Evolutionary conservation across 257 asterid species (phyloP), one percentile per base, ranked within the genome.

Genomic region (Anisodus tanguticus): DNA sequence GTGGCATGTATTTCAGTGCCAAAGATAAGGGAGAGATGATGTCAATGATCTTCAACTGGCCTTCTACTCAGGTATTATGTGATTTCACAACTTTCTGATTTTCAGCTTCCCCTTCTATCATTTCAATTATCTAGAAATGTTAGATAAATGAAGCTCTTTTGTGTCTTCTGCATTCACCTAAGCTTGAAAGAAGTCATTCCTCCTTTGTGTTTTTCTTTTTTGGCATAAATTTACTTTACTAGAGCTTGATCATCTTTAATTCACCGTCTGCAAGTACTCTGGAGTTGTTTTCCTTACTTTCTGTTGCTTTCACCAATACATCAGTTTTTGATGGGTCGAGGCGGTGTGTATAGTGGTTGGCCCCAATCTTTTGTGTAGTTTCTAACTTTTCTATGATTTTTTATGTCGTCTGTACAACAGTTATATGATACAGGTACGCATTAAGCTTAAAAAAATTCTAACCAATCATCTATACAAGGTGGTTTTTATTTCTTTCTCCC

Each of bases 31-130:
- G 99, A 85, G 99, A 97, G 90, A 97, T 97, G 99, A 95, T 95
- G 99, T 97, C 99, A 83, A 95, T 97, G 99, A 95, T 97, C 88
- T 95, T 93, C 84, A 97, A 97, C 86, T 97, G 99, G 99, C 99
- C 99, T 84, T 87, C 92, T 79, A 86, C 85, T 69, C 91, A 96
- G 97, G 99, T 96, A 87, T 84, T 58, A 12, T 63, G 77, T 86
- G 82, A 85, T 85, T 79, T 71, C 64, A 53, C 31, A 53, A 77
- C 82, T 76, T 51, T 53, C 64, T 49, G 62, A 26, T 74, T 31
- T 49, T 76, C 64, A 51, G 64, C 64, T 76, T 37, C 6, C 63
- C 22, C 15, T 76, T 76, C 81, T 53, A 13, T 53, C 60, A 16
- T 76, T 53, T 13, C 26, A 53, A 26, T 26, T 51, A 71, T 71